Conservation (phyloP, 192 early-diverging fungal genomes). For the Backusella luteola region DNA sequence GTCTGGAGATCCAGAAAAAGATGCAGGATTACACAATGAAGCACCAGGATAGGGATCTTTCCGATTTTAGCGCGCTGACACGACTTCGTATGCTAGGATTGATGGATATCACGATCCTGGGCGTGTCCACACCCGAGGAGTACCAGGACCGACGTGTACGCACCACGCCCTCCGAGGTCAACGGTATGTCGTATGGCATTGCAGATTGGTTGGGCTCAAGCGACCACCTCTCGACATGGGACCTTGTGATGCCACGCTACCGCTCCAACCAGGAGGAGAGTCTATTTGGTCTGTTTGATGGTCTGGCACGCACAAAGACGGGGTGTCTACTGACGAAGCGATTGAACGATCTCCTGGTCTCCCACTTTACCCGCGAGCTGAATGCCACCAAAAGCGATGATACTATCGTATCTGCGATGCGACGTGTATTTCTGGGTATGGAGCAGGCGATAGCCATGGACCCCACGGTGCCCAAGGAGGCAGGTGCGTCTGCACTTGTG, state of each 20-base stretch:
- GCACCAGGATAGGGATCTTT: slow-evolving; percentile 50
- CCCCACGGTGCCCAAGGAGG: slow-evolving; percentile 16
- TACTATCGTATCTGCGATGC: slow-evolving; percentile 64
- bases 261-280: slow-evolving; percentile 82
- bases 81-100: slow-evolving; percentile 81
- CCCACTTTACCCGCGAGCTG: slow-evolving; percentile 70
- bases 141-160: slow-evolving; percentile 77
- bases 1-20: slow-evolving; percentile 79
- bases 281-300: slow-evolving; percentile 87
- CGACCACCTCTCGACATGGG: slow-evolving; percentile 78
- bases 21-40: slow-evolving; percentile 42
- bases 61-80: slow-evolving; percentile 75
- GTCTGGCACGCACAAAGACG: slow-evolving; percentile 49
- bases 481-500: slow-evolving; percentile 77
- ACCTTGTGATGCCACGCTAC: slow-evolving; percentile 82
- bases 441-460: slow-evolving; percentile 71
- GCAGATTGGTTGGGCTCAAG: slow-evolving; percentile 74
- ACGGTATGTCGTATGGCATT: slow-evolving; percentile 83
- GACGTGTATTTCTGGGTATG: slow-evolving; percentile 79
- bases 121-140: slow-evolving; percentile 80
- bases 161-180: slow-evolving; percentile 80
- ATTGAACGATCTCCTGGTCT: slow-evolving; percentile 68
- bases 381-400: slow-evolving; percentile 61
- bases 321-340: slow-evolving; percentile 59
- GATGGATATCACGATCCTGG: slow-evolving; percentile 88